Evolutionary conservation across 768 basidiomycete species (phyloP).

Genomic region (Collybiopsis luxurians): DNA sequence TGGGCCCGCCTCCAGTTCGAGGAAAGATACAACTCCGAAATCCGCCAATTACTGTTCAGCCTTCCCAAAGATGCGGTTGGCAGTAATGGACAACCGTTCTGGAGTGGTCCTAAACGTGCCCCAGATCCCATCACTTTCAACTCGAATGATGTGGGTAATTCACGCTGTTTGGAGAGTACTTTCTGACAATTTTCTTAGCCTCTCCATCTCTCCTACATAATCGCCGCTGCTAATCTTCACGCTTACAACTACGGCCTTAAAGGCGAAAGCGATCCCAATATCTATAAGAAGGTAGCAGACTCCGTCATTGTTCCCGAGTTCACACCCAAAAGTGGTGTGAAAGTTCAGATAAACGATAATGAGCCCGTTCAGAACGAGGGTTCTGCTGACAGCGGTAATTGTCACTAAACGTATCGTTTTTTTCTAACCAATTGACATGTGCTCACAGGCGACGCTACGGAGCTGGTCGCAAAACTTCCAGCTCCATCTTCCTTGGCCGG

Average conservation of each 20-base stretch:
- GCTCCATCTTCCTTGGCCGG: conserved; percentile 90
- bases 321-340: conserved; percentile 88
- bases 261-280: conserved; percentile 74
- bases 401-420: not conserved
- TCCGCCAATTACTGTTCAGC: conserved; percentile 89
- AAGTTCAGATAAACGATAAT: conserved; percentile 90
- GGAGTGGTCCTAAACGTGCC: conserved; percentile 98
- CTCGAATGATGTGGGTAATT: conserved; percentile 72
- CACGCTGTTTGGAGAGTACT: not conserved
- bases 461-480: conserved; percentile 70
- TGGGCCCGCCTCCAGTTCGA: conserved; percentile 98
- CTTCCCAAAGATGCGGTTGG: conserved; percentile 93
- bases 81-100: conserved; percentile 93
- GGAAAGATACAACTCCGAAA: conserved; percentile 88
- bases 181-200: conserved; percentile 44
- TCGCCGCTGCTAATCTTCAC: conserved; percentile 93
- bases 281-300: conserved; percentile 85
- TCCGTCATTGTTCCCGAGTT: conserved; percentile 88
- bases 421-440: too few relatives aligned
- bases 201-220: conserved; percentile 83
- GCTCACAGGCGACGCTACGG: conserved; percentile 44
- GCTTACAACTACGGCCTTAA: conserved; percentile 98
- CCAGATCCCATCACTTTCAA: conserved; percentile 89
- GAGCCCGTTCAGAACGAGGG: conserved; percentile 69
- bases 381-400: not conserved